A percentile compares a stretch with the other conserved stretches of the same genome.
These are phyloP conservation scores for Orychophragmus violaceus DNA, from an alignment of 345 rosid species.

Conservation along the genomic window DNA sequence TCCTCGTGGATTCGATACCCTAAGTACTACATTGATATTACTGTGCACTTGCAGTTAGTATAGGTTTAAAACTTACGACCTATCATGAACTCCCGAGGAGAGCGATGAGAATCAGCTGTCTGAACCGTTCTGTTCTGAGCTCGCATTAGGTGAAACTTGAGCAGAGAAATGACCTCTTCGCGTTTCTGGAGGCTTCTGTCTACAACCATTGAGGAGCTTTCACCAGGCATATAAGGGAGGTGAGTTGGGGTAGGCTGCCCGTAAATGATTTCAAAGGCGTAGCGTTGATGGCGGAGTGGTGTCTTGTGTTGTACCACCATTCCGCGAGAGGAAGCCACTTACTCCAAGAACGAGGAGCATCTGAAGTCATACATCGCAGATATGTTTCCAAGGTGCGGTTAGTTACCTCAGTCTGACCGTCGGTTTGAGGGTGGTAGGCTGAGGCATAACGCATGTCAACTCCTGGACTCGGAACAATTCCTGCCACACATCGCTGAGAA, in stretches of 20 bases:
- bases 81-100: accelerated
- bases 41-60: no score
- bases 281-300: accelerated
- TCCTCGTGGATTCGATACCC: no score
- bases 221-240: accelerated
- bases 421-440: not conserved
- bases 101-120: accelerated
- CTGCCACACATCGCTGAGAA: not conserved
- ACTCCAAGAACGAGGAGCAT: no score
- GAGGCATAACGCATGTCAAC: accelerated
- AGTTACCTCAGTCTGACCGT: not conserved
- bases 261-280: accelerated
- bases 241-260: accelerated
- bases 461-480: not conserved
- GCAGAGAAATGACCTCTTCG: not conserved
- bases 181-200: accelerated
- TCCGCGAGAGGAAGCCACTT: accelerated
- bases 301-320: not conserved
- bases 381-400: not conserved
- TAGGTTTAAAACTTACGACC: no score
- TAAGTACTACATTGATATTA: no score
- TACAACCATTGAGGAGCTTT: accelerated
- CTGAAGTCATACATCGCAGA: not conserved
- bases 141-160: not conserved
- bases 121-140: not conserved